Evolutionary conservation across 169 alveolate species (phyloP).

Genomic region (Plasmodium chabaudi): DNA sequence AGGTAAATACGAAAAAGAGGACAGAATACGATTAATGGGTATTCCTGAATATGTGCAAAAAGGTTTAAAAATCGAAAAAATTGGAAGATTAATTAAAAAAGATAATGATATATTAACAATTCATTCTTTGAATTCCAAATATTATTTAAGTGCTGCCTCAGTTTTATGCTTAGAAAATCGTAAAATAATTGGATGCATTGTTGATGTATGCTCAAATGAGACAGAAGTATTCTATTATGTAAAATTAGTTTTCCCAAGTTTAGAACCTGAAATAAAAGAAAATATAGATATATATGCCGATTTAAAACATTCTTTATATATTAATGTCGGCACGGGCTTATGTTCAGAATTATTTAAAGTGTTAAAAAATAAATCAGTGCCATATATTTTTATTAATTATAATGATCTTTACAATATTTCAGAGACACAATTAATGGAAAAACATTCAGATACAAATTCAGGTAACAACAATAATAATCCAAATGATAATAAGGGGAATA

Average conservation of each 20-base stretch:
- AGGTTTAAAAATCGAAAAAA: constrained; percentile 36
- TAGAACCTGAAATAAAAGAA: constrained; percentile 26
- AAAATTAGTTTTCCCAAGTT: constrained; percentile 24
- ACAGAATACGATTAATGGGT: constrained; percentile 67
- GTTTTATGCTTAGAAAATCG: constrained; percentile 61
- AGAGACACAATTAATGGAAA: constrained; percentile 41
- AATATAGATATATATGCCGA: constrained; percentile 63
- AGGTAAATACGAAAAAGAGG: neutral
- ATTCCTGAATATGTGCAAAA: constrained; percentile 54
- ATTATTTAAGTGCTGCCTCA: constrained; percentile 59
- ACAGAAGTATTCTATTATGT: constrained; percentile 51
- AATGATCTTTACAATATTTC: constrained; percentile 62
- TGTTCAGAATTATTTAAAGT: constrained; percentile 70
- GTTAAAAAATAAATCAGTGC: constrained; percentile 31
- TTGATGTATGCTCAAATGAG: constrained; percentile 34
- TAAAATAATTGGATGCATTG: constrained; percentile 53
- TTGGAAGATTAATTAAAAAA: constrained; percentile 52
- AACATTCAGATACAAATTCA: neutral
- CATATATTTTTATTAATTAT: constrained; percentile 70
- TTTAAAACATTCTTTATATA: constrained; percentile 52
- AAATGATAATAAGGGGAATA: too few species aligned
- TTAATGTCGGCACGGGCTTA: constrained; percentile 41
- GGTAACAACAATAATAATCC: neutral
- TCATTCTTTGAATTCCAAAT: constrained; percentile 25
- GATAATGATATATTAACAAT: constrained; percentile 51